Base-by-base conservation (phyloP, 495 filamentous ascomycete genomes). In the Xylaria palmicola region DNA sequence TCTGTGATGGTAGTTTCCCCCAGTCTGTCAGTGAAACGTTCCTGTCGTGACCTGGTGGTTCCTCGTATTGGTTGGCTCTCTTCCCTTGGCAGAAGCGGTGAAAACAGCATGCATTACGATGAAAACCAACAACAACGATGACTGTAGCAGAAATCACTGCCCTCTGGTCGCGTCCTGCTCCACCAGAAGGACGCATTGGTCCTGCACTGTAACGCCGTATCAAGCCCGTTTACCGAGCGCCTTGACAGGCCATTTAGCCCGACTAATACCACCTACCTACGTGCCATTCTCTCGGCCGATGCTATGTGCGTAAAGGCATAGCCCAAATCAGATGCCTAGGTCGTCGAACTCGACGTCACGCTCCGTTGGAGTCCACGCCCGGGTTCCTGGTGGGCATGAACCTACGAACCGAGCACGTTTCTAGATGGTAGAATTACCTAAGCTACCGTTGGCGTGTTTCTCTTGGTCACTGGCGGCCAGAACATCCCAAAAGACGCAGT, bases 371-470 rank as follows among this genome's bases (percentile, higher is more conserved):
- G 51, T 41, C 51, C 10, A 40, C 24, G 49, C n/a, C 32, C 19
- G 17, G 36, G 19, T 52, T 30, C 10, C 15, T 52, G 10, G 34
- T 41, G 20, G 19, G 36, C 36, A 36, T 17, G 20, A 13, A 13
- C 51, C 53, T 56, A 56, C 34, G 37, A 44, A n/a, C 26, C 9
- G 13, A 34, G 19, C 53, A 56, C 53, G 53, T 56, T 56, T 20
- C 39, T 39, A 39, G 29, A 40, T 6, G 47, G 37, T n/a, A 17
- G 37, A n/a, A n/a, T n/a, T n/a, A n/a, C n/a, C n/a, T n/a, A n/a
- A n/a, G n/a, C n/a, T n/a, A n/a, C n/a, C n/a, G n/a, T n/a, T 17
- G 29, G 13, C 45, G 29, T 48, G 26, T 27, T 48, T 29, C 26
- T 27, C 29, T 29, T n/a, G 29, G 24, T 20, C 44, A 0, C 24